phyloP scores from a whole-genome alignment of 306 rosid species.

The Ziziphus jujuba region DNA sequence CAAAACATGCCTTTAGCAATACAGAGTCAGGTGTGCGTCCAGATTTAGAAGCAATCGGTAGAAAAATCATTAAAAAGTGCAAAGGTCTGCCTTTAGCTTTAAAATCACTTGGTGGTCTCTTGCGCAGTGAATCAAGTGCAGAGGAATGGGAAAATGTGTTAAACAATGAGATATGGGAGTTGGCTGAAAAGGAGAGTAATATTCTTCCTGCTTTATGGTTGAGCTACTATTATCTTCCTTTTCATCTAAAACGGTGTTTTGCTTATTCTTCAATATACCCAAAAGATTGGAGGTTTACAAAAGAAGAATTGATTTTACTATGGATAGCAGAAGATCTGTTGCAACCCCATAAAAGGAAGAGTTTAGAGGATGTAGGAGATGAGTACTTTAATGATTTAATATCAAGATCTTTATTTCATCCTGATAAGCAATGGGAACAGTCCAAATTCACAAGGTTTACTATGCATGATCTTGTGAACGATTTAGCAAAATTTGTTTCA shows the following conservation, averaged over 20 bases:
- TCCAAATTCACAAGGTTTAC: too few relatives aligned
- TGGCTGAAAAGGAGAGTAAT: neutral
- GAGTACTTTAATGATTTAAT: conserved; percentile 30
- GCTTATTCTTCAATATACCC: conserved; percentile 26
- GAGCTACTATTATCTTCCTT: conserved; percentile 22
- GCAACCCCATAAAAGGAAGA: neutral
- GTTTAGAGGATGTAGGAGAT: conserved; percentile 20
- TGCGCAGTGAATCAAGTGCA: neutral
- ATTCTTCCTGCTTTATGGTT: conserved; percentile 16
- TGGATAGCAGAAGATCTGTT: conserved; percentile 45
- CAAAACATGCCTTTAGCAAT: conserved; percentile 4
- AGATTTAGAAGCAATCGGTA: conserved; percentile 7
- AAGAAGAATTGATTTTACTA: conserved; percentile 8
- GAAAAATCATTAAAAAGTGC: conserved; percentile 24
- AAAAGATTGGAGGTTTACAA: conserved; percentile 16
- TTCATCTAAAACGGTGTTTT: conserved; percentile 21
- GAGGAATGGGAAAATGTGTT: neutral
- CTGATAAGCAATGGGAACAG: too few relatives aligned
- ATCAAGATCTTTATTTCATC: conserved; percentile 20
- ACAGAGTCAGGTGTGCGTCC: neutral
- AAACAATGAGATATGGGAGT: conserved; percentile 3
- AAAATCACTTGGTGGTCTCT: conserved; percentile 11
- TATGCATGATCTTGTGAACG: conserved; percentile 21
- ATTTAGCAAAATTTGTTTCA: conserved; percentile 3
- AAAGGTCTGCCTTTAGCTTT: conserved; percentile 16